phyloP scores from a whole-genome alignment of 176 grass and related monocot genomes.

The Aegilops sharonensis region DNA sequence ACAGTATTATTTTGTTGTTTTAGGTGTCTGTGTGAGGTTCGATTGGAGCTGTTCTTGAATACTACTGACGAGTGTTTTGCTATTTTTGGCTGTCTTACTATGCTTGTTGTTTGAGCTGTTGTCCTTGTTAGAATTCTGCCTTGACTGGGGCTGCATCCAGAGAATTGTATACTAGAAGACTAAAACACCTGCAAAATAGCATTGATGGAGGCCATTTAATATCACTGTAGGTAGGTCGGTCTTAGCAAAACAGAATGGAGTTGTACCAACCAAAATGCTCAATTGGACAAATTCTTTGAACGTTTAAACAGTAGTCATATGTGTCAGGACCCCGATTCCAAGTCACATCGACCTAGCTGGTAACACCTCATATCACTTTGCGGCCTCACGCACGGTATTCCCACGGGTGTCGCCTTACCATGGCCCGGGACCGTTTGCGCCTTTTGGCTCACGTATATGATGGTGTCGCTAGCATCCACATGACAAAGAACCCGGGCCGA shows the following conservation, averaged over 20 bases:
- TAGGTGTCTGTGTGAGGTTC: neutral
- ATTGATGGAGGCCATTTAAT: neutral
- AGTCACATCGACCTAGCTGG: too few relatives aligned
- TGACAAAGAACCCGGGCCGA: too few relatives aligned
- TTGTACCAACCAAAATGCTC: slow-evolving; percentile 6
- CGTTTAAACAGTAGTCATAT: neutral
- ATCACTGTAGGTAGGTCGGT: neutral
- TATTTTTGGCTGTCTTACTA: neutral
- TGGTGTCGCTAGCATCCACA: too few relatives aligned
- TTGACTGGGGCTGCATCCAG: neutral
- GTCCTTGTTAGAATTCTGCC: neutral
- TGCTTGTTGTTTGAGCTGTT: neutral
- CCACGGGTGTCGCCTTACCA: too few relatives aligned
- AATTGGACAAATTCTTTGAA: neutral
- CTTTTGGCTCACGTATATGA: too few relatives aligned
- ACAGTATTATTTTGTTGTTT: neutral
- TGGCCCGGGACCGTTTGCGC: too few relatives aligned
- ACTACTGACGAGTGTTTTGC: neutral
- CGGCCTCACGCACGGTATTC: too few relatives aligned
- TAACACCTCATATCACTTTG: too few relatives aligned
- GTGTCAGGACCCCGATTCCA: neutral
- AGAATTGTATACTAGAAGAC: neutral
- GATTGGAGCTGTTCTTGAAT: slow-evolving; percentile 1
- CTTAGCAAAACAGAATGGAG: slow-evolving; percentile 7
- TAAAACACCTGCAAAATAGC: neutral